These are phyloP conservation scores for Suillus bovinus DNA, from an alignment of 768 basidiomycete genomes.

Conservation along the genomic window DNA sequence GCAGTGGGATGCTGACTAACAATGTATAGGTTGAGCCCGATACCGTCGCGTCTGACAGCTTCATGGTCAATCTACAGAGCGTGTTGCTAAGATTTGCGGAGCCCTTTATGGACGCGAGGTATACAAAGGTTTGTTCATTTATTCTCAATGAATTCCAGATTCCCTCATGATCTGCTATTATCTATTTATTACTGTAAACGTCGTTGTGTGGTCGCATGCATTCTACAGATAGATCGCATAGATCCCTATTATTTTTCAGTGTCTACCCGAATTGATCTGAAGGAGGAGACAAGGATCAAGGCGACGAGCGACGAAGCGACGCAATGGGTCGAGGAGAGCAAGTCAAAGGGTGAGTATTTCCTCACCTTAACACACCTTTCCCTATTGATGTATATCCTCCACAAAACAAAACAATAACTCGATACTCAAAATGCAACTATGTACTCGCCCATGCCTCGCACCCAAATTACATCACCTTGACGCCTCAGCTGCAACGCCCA, in stretches of 20 bases:
- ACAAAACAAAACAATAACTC: neutral
- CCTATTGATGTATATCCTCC: neutral
- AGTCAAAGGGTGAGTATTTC: slow-evolving; percentile 40
- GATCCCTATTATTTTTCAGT: slow-evolving; percentile 80
- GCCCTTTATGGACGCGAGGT: slow-evolving; percentile 92
- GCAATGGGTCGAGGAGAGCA: slow-evolving; percentile 62
- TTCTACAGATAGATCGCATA: slow-evolving; percentile 80
- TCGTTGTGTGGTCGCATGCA: neutral
- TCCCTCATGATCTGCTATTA: neutral
- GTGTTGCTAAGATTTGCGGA: slow-evolving; percentile 84
- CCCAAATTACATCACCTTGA: neutral
- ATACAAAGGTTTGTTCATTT: slow-evolving; percentile 64
- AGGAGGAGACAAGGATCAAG: slow-evolving; percentile 92
- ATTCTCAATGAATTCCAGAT: slow-evolving; percentile 10
- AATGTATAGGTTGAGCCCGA: slow-evolving; percentile 68
- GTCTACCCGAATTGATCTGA: slow-evolving; percentile 70
- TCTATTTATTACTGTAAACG: neutral
- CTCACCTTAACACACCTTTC: neutral
- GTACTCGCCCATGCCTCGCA: neutral
- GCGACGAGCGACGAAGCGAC: slow-evolving; percentile 87
- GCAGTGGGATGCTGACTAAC: neutral
- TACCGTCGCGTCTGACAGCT: slow-evolving; percentile 88
- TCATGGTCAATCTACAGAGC: slow-evolving; percentile 89
- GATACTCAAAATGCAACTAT: neutral
- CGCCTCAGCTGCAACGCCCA: slow-evolving; percentile 59